Base-by-base conservation (phyloP, 2,329 filamentous ascomycete genomes). In the Fusarium nygamai region DNA sequence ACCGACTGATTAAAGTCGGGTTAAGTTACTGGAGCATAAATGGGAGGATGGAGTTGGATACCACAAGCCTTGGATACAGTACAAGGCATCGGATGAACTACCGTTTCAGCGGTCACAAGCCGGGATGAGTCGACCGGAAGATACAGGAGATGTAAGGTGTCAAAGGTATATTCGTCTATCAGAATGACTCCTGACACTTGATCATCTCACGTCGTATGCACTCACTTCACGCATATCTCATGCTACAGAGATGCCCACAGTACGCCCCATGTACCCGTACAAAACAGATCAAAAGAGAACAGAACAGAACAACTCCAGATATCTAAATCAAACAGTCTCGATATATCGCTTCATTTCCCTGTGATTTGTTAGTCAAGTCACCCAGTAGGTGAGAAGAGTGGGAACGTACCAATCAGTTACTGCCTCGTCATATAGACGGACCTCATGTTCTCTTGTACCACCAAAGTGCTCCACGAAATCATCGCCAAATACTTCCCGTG, bases 381-480 rank as follows among this genome's bases (percentile, higher is more conserved):
- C 17, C 34, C 16, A 19, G 17, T 36, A 36, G 17, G 7, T 36
- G 16, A 36, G 34, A 19, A 36, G 31, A 1, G 8, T 8, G 27
- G 12, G 16, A 17, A 91, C 93, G 82, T 87, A 96, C 95, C 96
- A 98, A 83, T 98, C 96, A 27, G 96, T 98, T 11, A 98, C 96
- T 5, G 95, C 95, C 82, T 98, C 96, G 78, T 98, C 95, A 93
- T 94, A 99, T 27, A 98, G 84, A 70, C 93, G 87, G 67, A 96
- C 89, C 84, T 99, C 96, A 83, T 99, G 95, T 82, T 97, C 92
- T 73, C 96, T 89, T 24, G 96, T 98, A 22, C 96, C 96, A 19
- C 92, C 94, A 85, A 92, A 99, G 82, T 98, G 96, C 22, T 98
- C 95, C 7, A 99, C 96, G 84, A 99, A 99, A 14, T 92, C 93